phyloP scores from a whole-genome alignment of 1,139 yeast genomes.

The Hansenula sp. region DNA sequence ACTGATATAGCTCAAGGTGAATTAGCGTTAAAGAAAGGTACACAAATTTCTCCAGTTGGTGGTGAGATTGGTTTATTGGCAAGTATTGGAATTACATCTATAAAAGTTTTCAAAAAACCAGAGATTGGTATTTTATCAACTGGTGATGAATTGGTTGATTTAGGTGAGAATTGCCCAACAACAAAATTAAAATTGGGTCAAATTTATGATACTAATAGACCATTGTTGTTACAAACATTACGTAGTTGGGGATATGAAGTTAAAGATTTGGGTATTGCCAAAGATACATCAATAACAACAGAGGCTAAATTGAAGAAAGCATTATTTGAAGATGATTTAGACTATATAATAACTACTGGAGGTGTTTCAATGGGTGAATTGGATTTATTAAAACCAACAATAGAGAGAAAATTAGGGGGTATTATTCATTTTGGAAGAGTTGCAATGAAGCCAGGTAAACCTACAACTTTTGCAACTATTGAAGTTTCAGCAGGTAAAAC shows the following conservation, averaged over 20 bases:
- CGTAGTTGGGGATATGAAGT: conserved; percentile 28
- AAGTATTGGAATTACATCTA: conserved; percentile 33
- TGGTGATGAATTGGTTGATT: conserved; percentile 43
- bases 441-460: conserved; percentile 52
- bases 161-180: conserved; percentile 9
- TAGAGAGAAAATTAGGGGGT: conserved; percentile 36
- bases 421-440: conserved; percentile 46
- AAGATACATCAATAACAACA: conserved; percentile 28
- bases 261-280: conserved; percentile 39
- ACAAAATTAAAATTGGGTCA: conserved; percentile 31
- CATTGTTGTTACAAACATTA: conserved; percentile 34
- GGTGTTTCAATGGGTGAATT: conserved; percentile 55
- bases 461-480: conserved; percentile 47
- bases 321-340: conserved; percentile 25
- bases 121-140: conserved; percentile 42
- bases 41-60: conserved; percentile 33
- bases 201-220: conserved; percentile 45
- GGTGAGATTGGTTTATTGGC: conserved; percentile 45
- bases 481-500: conserved; percentile 8
- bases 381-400: conserved; percentile 42
- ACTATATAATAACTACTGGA: conserved; percentile 44
- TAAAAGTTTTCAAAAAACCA: conserved; percentile 37
- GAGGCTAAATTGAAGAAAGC: conserved; percentile 23
- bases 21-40: conserved; percentile 30
- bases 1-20: conserved; percentile 37